Percentiles rank a stretch among this genome's conserved stretches.
Conservation (phyloP, 768 basidiomycete genomes). For the Omphalotus guepiniiformis region DNA sequence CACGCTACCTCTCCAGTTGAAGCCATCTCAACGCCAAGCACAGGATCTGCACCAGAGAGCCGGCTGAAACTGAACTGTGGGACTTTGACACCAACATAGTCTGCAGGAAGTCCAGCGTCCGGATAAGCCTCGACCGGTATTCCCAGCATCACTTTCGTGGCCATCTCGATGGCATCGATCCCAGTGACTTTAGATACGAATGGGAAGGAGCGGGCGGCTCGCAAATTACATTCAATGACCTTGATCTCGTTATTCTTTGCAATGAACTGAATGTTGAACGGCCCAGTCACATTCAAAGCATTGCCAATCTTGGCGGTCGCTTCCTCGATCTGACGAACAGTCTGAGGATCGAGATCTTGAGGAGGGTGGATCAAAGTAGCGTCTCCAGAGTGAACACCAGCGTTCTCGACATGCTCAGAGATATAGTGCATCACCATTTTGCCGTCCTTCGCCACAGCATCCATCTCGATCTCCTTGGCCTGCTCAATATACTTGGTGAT, state of each 20-base stretch:
- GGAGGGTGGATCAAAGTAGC: slow-evolving; percentile 98
- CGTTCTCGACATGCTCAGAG: slow-evolving; percentile 99
- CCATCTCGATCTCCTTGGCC: slow-evolving; percentile 99
- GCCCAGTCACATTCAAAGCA: slow-evolving; percentile 96
- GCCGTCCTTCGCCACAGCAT: slow-evolving; percentile 94
- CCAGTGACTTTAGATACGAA: slow-evolving; percentile 99
- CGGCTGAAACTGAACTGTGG: slow-evolving; percentile 99
- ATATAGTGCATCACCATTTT: slow-evolving; percentile 99
- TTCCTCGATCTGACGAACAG: slow-evolving; percentile 93
- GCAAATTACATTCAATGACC: slow-evolving; percentile 98
- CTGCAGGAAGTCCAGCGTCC: slow-evolving; percentile 76
- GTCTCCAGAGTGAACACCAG: slow-evolving; percentile 98
- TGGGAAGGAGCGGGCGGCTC: slow-evolving; percentile 96
- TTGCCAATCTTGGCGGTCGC: slow-evolving; percentile 97
- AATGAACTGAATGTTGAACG: slow-evolving; percentile 99
- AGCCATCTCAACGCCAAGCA: slow-evolving; percentile 99
- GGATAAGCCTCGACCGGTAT: slow-evolving; percentile 89
- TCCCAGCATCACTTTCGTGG: slow-evolving; percentile 97
- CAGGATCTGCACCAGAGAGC: slow-evolving; percentile 93
- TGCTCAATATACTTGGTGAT: slow-evolving; percentile 99
- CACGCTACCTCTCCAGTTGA: slow-evolving; percentile 99
- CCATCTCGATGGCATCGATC: slow-evolving; percentile 97
- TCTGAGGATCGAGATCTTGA: slow-evolving; percentile 96
- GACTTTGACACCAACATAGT: slow-evolving; percentile 98
- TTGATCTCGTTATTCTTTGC: slow-evolving; percentile 99